Evolutionary conservation across 2,329 filamentous ascomycete genomes (phyloP).

Genomic region (Fusarium xylarioides): DNA sequence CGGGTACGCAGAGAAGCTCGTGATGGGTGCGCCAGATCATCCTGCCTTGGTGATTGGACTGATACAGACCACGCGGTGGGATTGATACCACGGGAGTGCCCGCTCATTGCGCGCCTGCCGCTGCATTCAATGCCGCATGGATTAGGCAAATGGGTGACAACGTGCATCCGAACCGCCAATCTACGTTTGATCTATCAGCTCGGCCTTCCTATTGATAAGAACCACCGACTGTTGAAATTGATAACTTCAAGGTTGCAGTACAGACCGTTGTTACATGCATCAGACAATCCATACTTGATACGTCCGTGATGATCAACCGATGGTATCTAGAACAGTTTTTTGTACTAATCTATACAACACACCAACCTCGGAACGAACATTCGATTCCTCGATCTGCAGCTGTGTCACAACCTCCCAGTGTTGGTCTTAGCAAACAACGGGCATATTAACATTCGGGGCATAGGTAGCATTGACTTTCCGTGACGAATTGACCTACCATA

Average conservation of each 20-base stretch:
- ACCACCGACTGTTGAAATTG: conserved; percentile 9
- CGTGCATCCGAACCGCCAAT: conserved; percentile 13
- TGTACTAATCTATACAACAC: conserved; percentile 3
- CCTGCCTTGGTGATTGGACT: conserved; percentile 24
- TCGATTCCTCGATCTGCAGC: background rate
- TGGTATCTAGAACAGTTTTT: background rate
- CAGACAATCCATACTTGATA: conserved; percentile 9
- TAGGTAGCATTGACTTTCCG: background rate
- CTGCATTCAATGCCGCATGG: conserved; percentile 28
- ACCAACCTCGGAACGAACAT: background rate
- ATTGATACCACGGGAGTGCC: conserved; percentile 40
- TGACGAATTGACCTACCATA: conserved; percentile 7
- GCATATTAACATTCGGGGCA: conserved; percentile 1
- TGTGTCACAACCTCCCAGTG: background rate
- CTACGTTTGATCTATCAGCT: conserved; percentile 24
- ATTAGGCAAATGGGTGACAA: conserved; percentile 31
- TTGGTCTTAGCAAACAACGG: background rate
- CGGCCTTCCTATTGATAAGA: conserved; percentile 28
- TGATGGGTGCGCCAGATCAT: conserved; percentile 29
- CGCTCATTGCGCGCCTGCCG: conserved; percentile 42
- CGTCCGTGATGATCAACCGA: background rate
- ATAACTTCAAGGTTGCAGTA: conserved; percentile 10
- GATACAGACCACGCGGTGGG: conserved; percentile 28
- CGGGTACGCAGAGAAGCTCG: conserved; percentile 16
- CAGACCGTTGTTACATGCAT: background rate